Conservation (phyloP, 345 rosid genomes). For the Gossypium anomalum region DNA sequence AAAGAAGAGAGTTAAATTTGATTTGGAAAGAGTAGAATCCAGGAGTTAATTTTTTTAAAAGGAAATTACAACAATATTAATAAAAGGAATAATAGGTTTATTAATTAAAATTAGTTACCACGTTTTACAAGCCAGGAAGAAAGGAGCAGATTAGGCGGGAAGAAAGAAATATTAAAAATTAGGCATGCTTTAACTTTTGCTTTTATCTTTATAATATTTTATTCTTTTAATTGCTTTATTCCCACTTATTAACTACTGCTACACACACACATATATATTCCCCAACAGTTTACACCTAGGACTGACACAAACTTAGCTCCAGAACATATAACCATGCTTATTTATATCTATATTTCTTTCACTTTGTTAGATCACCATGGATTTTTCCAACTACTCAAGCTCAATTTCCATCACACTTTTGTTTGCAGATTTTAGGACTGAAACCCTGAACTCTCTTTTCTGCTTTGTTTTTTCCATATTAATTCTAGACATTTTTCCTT, state of each 20-base stretch:
- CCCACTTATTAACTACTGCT: neutral
- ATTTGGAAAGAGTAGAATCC: no score
- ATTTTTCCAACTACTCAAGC: neutral
- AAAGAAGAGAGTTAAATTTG: no score
- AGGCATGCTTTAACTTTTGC: neutral
- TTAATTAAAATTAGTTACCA: no score
- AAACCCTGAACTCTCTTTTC: neutral
- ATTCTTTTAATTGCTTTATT: neutral
- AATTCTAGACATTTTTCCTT: neutral
- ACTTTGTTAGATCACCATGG: neutral
- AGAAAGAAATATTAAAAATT: no score
- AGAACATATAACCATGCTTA: neutral
- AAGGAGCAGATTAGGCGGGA: neutral
- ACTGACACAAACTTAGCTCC: neutral
- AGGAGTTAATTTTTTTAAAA: no score
- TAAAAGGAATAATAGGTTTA: neutral
- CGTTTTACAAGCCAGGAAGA: neutral
- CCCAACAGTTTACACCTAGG: neutral
- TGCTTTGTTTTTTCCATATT: neutral
- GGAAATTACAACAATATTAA: no score
- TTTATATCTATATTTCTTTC: neutral
- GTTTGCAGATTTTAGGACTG: neutral
- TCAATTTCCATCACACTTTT: neutral
- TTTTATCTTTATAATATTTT: neutral
- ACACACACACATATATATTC: neutral